phyloP scores from a whole-genome alignment of 345 rosid species.

The Ceriops zippeliana region DNA sequence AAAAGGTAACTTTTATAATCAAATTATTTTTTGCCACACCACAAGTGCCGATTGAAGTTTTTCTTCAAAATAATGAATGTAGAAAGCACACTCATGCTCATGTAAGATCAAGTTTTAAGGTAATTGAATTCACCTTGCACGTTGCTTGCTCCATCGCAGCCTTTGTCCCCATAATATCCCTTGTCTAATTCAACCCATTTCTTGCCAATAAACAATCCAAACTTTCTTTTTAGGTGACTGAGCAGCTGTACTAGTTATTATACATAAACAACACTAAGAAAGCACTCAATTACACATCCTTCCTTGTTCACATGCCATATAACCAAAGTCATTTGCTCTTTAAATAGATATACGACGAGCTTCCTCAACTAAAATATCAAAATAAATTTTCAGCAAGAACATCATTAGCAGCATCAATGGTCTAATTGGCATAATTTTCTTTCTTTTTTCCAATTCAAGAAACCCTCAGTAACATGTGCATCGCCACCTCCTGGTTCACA shows the following conservation, averaged over 20 bases:
- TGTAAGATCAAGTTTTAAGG: neutral
- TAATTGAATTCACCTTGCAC: neutral
- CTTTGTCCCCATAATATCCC: neutral
- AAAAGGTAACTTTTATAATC: no score
- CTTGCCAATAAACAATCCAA: neutral
- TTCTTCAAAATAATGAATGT: neutral
- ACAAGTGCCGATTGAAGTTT: neutral
- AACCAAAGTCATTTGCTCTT: neutral
- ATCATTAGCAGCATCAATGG: no score
- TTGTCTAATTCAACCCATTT: neutral
- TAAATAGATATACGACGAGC: neutral
- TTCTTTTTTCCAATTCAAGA: neutral
- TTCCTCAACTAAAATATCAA: no score
- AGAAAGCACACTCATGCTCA: neutral
- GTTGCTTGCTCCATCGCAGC: neutral
- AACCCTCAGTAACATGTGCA: slow-evolving; percentile 1
- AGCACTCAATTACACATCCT: neutral
- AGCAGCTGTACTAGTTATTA: neutral
- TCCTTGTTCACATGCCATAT: neutral
- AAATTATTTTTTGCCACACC: neutral
- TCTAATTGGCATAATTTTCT: neutral
- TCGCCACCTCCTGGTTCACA: neutral
- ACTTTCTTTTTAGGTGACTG: neutral
- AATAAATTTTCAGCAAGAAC: no score
- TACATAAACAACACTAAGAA: neutral